phyloP scores from a whole-genome alignment of 305 asterid genomes.

The Fraxinus albicans region DNA sequence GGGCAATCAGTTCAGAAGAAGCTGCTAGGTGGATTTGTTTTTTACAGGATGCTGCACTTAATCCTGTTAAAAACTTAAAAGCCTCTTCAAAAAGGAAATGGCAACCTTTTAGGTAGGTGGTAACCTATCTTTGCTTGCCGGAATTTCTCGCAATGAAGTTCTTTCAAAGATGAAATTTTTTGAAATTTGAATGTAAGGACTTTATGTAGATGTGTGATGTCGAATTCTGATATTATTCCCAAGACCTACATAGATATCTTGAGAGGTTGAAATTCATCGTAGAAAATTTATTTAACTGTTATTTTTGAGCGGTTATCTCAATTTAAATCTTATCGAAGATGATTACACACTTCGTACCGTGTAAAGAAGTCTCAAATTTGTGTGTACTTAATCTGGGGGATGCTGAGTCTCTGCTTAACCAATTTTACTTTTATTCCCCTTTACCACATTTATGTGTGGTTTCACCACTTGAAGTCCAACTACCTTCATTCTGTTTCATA shows the following conservation, averaged over 20 bases:
- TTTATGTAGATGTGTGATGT: neutral
- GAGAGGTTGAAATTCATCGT: neutral
- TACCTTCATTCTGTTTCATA: neutral
- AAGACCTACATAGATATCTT: neutral
- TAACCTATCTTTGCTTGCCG: conserved; percentile 21
- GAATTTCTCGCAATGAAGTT: neutral
- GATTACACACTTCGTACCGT: neutral
- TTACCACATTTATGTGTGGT: neutral
- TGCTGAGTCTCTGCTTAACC: neutral
- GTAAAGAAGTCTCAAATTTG: neutral
- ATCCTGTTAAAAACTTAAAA: conserved; percentile 40
- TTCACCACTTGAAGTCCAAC: neutral
- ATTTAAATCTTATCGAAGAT: neutral
- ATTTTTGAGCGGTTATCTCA: neutral
- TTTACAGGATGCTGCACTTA: conserved; percentile 62
- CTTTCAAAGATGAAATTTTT: neutral
- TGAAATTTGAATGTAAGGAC: neutral
- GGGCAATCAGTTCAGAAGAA: conserved; percentile 87
- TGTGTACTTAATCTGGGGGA: neutral
- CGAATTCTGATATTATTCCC: neutral
- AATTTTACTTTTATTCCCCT: neutral
- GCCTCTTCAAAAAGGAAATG: conserved; percentile 61
- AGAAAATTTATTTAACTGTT: neutral
- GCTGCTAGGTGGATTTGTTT: conserved; percentile 80
- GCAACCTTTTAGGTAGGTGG: conserved; percentile 71